A percentile compares a stretch with the other conserved stretches of the same genome.
Evolutionary conservation across 1,284 basidiomycete species (phyloP).

Genomic region (Apiotrichum siamense): DNA sequence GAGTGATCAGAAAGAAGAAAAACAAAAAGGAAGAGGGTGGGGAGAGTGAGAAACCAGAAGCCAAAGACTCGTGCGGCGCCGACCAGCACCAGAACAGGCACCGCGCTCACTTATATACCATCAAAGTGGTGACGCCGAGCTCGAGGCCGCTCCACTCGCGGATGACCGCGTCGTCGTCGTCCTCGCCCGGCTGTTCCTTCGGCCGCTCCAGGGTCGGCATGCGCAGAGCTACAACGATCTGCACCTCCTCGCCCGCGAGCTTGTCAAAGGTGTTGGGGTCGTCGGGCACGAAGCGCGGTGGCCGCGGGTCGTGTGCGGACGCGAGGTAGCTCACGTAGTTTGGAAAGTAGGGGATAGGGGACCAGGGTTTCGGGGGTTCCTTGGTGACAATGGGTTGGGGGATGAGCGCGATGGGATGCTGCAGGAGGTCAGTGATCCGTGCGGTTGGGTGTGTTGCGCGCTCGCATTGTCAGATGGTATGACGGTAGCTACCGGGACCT

Average conservation of each 20-base stretch:
- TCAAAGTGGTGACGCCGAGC: conserved; percentile 6
- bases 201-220: conserved; percentile 25
- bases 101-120: neutral
- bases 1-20: neutral
- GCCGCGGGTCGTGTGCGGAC: conserved; percentile 24
- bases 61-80: neutral
- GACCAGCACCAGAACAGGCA: neutral
- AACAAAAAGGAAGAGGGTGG: neutral
- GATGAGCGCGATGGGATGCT: conserved; percentile 13
- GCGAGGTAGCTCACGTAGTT: conserved; percentile 40
- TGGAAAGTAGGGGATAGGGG: conserved; percentile 34
- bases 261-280: conserved; percentile 18
- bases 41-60: neutral
- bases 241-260: conserved; percentile 28
- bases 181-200: neutral
- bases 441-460: too few relatives aligned
- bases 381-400: neutral
- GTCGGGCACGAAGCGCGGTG: conserved; percentile 19
- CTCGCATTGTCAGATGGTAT: too few relatives aligned
- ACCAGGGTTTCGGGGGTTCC: conserved; percentile 26
- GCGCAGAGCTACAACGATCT: conserved; percentile 33
- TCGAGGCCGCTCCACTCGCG: conserved; percentile 18
- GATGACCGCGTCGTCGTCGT: conserved; percentile 17
- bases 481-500: neutral
- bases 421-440: neutral